These are phyloP conservation scores for Atalantia buxifolia DNA, from an alignment of 345 rosid genomes.

Conservation along the genomic window DNA sequence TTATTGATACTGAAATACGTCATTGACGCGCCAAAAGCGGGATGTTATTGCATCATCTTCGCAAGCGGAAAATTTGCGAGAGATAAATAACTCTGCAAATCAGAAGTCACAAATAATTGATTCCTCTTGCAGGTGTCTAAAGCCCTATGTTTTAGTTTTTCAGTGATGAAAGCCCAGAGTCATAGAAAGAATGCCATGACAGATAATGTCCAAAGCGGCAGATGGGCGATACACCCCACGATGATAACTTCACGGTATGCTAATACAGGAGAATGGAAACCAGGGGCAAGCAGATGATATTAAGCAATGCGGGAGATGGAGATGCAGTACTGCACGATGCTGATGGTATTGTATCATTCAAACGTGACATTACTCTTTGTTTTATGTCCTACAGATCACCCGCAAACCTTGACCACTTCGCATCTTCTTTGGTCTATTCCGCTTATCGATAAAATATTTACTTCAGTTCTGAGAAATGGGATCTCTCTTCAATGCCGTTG, in stretches of 20 bases:
- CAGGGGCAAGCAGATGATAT: constrained; percentile 38
- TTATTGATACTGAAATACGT: neutral
- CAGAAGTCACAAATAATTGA: neutral
- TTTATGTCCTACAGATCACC: neutral
- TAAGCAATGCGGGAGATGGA: constrained; percentile 47
- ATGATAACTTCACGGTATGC: constrained; percentile 18
- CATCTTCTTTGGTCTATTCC: too few species aligned
- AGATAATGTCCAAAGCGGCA: constrained; percentile 16
- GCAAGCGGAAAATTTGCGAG: neutral
- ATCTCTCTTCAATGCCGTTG: too few species aligned
- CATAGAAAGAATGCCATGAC: constrained; percentile 24
- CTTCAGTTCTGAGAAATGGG: neutral
- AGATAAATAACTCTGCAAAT: neutral
- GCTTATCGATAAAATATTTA: neutral
- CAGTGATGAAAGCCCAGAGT: constrained; percentile 53
- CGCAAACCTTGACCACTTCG: neutral
- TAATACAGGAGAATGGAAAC: constrained; percentile 31
- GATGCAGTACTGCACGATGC: constrained; percentile 43
- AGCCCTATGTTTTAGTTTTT: constrained; percentile 67
- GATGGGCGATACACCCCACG: constrained; percentile 18
- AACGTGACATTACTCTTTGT: neutral
- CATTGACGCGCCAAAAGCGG: neutral
- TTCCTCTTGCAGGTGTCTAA: constrained; percentile 58
- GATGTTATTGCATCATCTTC: neutral
- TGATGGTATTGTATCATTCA: neutral